Evolutionary conservation across 768 basidiomycete genomes (phyloP).

Genomic region (Tephrocybe sp.): DNA sequence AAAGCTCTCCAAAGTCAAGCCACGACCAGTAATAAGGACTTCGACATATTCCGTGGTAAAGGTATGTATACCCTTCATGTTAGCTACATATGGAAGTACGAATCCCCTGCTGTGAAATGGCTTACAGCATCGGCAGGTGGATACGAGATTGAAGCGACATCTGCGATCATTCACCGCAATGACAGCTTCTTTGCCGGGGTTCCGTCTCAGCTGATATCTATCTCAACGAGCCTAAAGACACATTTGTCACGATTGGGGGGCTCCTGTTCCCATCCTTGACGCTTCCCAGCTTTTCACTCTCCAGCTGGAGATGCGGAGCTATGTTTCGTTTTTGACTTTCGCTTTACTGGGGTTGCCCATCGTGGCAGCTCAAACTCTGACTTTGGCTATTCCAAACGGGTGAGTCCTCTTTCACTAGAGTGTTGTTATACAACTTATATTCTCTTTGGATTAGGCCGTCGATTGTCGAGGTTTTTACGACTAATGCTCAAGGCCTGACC

Average conservation of each 20-base stretch:
- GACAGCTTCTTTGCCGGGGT: slow-evolving; percentile 15
- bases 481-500: slow-evolving; percentile 3
- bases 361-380: slow-evolving; percentile 9
- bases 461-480: slow-evolving; percentile 4
- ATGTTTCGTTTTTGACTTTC: background rate
- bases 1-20: no score
- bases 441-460: background rate
- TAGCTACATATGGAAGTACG: no score
- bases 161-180: slow-evolving; percentile 15
- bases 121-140: slow-evolving; percentile 16
- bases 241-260: slow-evolving; percentile 4
- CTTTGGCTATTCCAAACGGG: slow-evolving; percentile 8
- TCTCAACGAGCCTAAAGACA: background rate
- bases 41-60: no score
- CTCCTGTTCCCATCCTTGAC: slow-evolving; percentile 6
- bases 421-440: background rate
- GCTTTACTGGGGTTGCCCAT: background rate
- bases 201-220: slow-evolving; percentile 8
- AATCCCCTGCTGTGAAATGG: no score
- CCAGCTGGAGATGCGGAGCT: slow-evolving; percentile 10
- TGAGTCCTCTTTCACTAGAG: background rate
- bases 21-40: no score
- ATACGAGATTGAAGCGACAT: slow-evolving; percentile 5
- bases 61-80: no score
- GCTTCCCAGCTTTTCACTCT: slow-evolving; percentile 4